Evolutionary conservation across 495 filamentous ascomycete genomes (phyloP).

Genomic region (Xylaria bambusicola): DNA sequence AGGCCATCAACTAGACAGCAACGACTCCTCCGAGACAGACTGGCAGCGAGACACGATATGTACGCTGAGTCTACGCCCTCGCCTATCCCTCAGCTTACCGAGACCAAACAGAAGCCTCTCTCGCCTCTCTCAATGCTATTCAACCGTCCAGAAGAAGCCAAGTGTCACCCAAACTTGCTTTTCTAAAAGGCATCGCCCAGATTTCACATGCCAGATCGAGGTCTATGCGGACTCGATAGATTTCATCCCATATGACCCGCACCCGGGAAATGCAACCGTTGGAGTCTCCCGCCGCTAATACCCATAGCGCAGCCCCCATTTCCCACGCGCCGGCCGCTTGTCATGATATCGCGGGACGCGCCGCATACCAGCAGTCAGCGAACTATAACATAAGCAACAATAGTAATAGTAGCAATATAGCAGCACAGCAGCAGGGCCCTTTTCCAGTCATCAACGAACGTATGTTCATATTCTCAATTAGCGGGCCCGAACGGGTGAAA

Average conservation of each 20-base stretch:
- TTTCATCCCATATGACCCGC: neutral
- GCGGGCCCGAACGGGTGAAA: conserved; percentile 5
- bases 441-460: neutral
- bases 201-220: conserved; percentile 11
- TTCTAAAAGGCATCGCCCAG: neutral
- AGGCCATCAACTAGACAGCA: neutral
- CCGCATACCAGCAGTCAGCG: neutral
- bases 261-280: conserved; percentile 5
- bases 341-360: neutral
- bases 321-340: neutral
- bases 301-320: neutral
- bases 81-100: neutral
- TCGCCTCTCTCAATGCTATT: neutral
- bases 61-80: too few species aligned
- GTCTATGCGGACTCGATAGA: conserved; percentile 1
- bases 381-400: too few species aligned
- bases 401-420: too few species aligned
- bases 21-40: neutral
- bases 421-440: too few species aligned
- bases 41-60: neutral
- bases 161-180: neutral
- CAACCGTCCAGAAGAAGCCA: too few species aligned
- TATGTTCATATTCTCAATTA: neutral
- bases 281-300: conserved; percentile 4
- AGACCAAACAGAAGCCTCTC: neutral